Evolutionary conservation across 768 basidiomycete species (phyloP).

Genomic region (Boletus huronensis): DNA sequence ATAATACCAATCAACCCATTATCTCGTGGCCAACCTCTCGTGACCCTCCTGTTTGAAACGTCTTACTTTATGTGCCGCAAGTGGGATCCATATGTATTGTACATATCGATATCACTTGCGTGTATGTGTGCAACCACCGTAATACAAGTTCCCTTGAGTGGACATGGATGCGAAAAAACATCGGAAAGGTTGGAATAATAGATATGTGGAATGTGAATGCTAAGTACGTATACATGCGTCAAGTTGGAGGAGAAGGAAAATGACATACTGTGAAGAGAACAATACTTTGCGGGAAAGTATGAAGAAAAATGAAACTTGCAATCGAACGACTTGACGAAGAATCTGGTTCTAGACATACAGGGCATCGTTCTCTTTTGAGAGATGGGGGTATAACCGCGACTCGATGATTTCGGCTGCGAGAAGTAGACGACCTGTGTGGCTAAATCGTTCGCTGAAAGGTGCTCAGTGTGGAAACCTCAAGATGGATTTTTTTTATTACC

Average conservation of each 20-base stretch:
- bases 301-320: neutral
- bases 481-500: slow-evolving; percentile 35
- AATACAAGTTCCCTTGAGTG: slow-evolving; percentile 11
- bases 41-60: neutral
- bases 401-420: neutral
- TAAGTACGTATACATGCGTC: slow-evolving; percentile 3
- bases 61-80: neutral
- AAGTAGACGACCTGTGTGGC: neutral
- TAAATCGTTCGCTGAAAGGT: slow-evolving; percentile 54
- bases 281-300: neutral
- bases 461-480: slow-evolving; percentile 7
- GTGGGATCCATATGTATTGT: slow-evolving; percentile 4
- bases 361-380: neutral
- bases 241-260: neutral
- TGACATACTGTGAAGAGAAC: slow-evolving; percentile 4
- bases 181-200: neutral
- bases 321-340: neutral
- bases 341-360: neutral
- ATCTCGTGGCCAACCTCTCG: neutral
- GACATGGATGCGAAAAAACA: neutral
- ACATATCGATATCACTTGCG: slow-evolving; percentile 8
- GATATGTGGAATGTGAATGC: neutral
- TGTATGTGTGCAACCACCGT: slow-evolving; percentile 7
- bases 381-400: slow-evolving; percentile 3
- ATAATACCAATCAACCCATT: slow-evolving; percentile 5